Evolutionary conservation across 805 yeast species (phyloP), one percentile per base, ranked within the genome.

Genomic region (Kluyveromyces nonfermentans): DNA sequence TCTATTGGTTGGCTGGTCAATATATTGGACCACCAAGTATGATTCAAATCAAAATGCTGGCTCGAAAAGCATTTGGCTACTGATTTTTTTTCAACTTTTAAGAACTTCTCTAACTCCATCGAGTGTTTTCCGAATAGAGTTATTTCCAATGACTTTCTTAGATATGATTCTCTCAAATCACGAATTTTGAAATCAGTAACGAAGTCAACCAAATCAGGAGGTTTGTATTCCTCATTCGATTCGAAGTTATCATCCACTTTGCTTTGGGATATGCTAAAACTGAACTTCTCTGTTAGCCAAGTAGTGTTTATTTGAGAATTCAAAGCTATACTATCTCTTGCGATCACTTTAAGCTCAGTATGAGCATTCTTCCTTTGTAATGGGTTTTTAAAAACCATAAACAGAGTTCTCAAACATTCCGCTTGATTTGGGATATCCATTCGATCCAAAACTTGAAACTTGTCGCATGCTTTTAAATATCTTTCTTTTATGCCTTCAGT

Each of bases 341-440:
- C 68, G 33, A 87, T 79, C 0, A 82, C 76, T 53, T 75, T 80
- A 2, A 69, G 62, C 9, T 73, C 75, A 5, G 70, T 73, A 2
- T 59, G 64, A 2, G 72, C 64, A 2, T 56, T 60, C 19, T 72
- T 59, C 7, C 62, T 53, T 17, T 67, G 57, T 18, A 86, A 59
- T 0, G 95, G 90, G 1, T 87, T 89, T 49, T 70, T 75, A 38
- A 85, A 63, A 7, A 83, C 81, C 47, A 76, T 78, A 51, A 74
- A 70, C 15, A 86, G 54, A 0, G 86, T 81, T 40, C 68, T 66
- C 18, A 83, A 65, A 51, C 94, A 82, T 36, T 72, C 74, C 0
- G 73, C 58, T 2, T 79, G 73, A 3, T 75, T 63, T 0, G 94
- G 89, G 1, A 63, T 37, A 5, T 37, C 38, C 0, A 50, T 44